Evolutionary conservation across 2,329 filamentous ascomycete species (phyloP).

Genomic region (Bipolaris zeicola): DNA sequence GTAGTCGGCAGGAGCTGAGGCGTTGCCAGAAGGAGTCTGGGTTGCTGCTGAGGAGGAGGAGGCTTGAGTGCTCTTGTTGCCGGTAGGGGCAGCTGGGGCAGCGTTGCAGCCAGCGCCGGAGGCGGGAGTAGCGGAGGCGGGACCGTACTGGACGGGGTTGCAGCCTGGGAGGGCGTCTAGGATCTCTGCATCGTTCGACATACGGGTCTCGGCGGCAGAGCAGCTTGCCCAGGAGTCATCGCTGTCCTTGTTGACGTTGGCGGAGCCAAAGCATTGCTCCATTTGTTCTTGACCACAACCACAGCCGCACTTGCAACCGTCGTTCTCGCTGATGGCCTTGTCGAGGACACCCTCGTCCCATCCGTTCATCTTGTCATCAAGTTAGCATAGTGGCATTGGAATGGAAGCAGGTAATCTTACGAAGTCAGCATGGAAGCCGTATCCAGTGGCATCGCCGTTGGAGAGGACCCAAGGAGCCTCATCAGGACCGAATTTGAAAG

Average conservation of each 20-base stretch:
- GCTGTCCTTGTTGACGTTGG: conserved; percentile 41
- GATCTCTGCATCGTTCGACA: conserved; percentile 20
- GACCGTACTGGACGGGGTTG: conserved; percentile 48
- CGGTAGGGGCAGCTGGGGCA: conserved; percentile 16
- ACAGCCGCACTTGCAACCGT: conserved; percentile 47
- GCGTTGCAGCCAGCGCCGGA: conserved; percentile 37
- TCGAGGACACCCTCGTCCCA: conserved; percentile 46
- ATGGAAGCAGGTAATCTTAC: conserved; percentile 7
- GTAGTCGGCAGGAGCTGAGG: conserved; percentile 3
- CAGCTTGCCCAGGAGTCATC: conserved; percentile 38
- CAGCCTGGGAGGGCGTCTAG: conserved; percentile 46
- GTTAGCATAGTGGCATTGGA: neutral
- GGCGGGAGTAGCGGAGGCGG: conserved; percentile 35
- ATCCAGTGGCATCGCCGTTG: conserved; percentile 47
- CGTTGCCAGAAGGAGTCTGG: conserved; percentile 7
- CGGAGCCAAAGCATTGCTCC: conserved; percentile 45
- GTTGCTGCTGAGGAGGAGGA: conserved; percentile 3
- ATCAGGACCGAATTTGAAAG: conserved; percentile 41
- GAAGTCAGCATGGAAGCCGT: conserved; percentile 47
- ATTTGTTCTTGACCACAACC: conserved; percentile 44
- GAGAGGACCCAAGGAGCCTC: conserved; percentile 44
- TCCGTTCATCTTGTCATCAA: conserved; percentile 32
- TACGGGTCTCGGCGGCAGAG: conserved; percentile 25
- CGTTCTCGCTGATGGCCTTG: conserved; percentile 40
- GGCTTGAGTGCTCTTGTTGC: conserved; percentile 6